phyloP scores from a whole-genome alignment of 352 stramenopile species.

The Globisporangium rhizosaccharum region DNA sequence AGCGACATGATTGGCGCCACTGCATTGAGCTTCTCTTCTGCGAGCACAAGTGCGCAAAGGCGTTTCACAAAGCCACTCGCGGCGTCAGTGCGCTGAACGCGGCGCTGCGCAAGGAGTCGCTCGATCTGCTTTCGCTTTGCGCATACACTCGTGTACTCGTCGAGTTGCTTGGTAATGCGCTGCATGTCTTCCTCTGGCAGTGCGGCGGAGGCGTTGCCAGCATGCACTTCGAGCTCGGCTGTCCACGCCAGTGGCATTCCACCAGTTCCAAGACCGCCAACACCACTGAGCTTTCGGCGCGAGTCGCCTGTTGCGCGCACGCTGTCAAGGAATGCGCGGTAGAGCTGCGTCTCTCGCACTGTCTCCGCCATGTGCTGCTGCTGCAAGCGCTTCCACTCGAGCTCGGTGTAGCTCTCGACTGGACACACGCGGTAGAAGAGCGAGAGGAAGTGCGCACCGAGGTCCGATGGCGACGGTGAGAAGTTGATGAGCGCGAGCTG shows the following conservation, averaged over 20 bases:
- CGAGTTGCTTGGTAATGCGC: constrained; percentile 23
- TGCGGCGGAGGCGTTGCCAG: background rate
- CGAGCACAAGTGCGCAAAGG: constrained; percentile 15
- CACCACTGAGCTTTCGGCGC: background rate
- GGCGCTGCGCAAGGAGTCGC: constrained; percentile 7
- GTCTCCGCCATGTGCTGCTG: constrained; percentile 1
- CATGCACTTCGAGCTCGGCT: background rate
- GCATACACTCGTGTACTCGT: constrained; percentile 19
- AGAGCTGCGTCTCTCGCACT: background rate
- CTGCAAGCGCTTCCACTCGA: constrained; percentile 7
- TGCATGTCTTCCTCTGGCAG: constrained; percentile 21
- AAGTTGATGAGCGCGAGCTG: constrained; percentile 44
- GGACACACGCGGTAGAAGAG: constrained; percentile 16
- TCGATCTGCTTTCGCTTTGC: constrained; percentile 16
- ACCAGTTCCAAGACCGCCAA: background rate
- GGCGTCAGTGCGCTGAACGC: constrained; percentile 7
- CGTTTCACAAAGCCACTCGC: constrained; percentile 18
- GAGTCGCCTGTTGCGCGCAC: background rate
- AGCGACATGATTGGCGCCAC: constrained; percentile 12
- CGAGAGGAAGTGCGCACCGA: constrained; percentile 32
- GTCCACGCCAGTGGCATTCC: background rate
- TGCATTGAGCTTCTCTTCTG: constrained; percentile 18
- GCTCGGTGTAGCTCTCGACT: constrained; percentile 6
- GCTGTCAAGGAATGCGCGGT: constrained; percentile 7
- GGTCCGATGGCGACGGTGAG: constrained; percentile 25